Evolutionary conservation across 805 yeast species (phyloP).

Genomic region (Candida silvicultrix): DNA sequence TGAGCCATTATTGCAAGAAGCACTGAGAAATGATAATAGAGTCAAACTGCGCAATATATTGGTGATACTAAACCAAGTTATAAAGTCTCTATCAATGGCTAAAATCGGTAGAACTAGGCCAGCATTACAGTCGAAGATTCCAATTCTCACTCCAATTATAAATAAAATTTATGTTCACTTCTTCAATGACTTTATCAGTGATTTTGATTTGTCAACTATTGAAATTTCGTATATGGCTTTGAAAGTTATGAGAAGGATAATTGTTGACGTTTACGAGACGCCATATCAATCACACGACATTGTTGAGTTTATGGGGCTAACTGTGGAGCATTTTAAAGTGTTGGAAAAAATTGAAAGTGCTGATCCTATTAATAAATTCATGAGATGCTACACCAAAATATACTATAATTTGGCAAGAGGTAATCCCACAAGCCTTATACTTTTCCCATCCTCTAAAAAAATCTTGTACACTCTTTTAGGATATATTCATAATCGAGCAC

Average conservation of each 20-base stretch:
- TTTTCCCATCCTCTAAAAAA: constrained; percentile 56
- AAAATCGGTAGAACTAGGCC: constrained; percentile 79
- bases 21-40: constrained; percentile 37
- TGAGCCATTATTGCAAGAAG: constrained; percentile 36
- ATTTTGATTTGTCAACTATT: constrained; percentile 44
- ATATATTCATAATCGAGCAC: constrained; percentile 58
- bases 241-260: constrained; percentile 65
- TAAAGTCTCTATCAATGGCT: constrained; percentile 69
- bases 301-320: constrained; percentile 50
- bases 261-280: constrained; percentile 70
- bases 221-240: constrained; percentile 74
- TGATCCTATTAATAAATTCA: constrained; percentile 55
- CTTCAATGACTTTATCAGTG: constrained; percentile 57
- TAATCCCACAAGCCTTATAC: constrained; percentile 65
- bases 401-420: constrained; percentile 51
- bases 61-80: constrained; percentile 65
- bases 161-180: constrained; percentile 52
- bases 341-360: constrained; percentile 48
- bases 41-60: constrained; percentile 57
- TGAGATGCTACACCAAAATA: constrained; percentile 70
- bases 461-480: constrained; percentile 57
- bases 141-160: constrained; percentile 52
- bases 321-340: constrained; percentile 53
- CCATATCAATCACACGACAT: constrained; percentile 57
- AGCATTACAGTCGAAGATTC: constrained; percentile 69